Evolutionary conservation across 306 rosid species (phyloP).

Genomic region (Dryas alaskensis): DNA sequence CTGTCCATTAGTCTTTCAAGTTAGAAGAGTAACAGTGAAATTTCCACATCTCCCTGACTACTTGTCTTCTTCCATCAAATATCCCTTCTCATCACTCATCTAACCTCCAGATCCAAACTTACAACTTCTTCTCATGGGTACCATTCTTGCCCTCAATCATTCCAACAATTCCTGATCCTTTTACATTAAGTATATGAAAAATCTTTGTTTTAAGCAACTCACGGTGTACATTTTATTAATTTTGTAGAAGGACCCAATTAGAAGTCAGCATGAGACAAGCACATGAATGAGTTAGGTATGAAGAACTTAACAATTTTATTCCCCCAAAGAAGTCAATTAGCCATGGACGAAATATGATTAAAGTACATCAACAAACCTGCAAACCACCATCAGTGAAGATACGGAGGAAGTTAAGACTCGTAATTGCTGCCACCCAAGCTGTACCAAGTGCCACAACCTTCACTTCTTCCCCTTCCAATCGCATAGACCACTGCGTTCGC

Average conservation of each 20-base stretch:
- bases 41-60: no score
- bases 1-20: no score
- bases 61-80: no score
- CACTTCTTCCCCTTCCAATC: conserved; percentile 94
- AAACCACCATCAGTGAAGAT: conserved; percentile 84
- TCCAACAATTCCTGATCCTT: neutral
- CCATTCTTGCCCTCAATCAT: neutral
- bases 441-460: conserved; percentile 83
- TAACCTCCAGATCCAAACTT: neutral
- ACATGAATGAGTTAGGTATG: neutral
- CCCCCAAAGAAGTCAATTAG: conserved; percentile 5
- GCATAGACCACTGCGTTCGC: conserved; percentile 85
- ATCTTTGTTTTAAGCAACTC: neutral
- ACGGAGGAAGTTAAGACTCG: conserved; percentile 85
- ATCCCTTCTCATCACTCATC: neutral
- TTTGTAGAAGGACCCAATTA: neutral
- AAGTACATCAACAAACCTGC: conserved; percentile 60
- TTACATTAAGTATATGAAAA: neutral
- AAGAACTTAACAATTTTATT: neutral
- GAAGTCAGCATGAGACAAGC: neutral
- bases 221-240: neutral
- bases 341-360: neutral
- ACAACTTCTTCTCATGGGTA: neutral
- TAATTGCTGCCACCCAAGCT: conserved; percentile 88
- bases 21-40: no score